A percentile compares a stretch with the other conserved stretches of the same genome.
phyloP scores from a whole-genome alignment of 805 yeast species.

The Brettanomyces naardenensis region DNA sequence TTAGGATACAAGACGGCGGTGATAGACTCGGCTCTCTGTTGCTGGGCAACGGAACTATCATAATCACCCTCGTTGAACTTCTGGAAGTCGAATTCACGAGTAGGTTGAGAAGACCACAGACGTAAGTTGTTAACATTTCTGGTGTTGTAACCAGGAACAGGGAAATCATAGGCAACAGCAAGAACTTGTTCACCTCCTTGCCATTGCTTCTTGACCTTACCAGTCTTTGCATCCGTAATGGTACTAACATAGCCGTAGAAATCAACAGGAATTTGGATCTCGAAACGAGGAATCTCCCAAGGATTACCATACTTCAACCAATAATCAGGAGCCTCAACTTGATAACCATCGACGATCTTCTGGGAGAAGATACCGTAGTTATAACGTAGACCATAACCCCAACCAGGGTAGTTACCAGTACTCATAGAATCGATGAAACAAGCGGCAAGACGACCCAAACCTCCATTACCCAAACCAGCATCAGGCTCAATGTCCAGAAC shows the following conservation, averaged over 20 bases:
- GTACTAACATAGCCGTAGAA: slow-evolving; percentile 78
- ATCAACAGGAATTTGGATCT: slow-evolving; percentile 83
- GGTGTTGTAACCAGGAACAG: slow-evolving; percentile 86
- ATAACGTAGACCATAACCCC: slow-evolving; percentile 95
- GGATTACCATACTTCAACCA: slow-evolving; percentile 88
- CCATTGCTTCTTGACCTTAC: slow-evolving; percentile 61
- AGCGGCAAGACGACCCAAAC: slow-evolving; percentile 89
- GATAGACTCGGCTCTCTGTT: slow-evolving; percentile 85
- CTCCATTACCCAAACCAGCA: slow-evolving; percentile 94
- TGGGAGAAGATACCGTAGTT: slow-evolving; percentile 92
- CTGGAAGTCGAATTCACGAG: slow-evolving; percentile 83
- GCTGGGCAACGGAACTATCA: slow-evolving; percentile 71
- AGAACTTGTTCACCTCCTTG: slow-evolving; percentile 81
- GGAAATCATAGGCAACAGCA: slow-evolving; percentile 88
- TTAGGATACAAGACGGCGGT: slow-evolving; percentile 92
- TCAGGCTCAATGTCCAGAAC: slow-evolving; percentile 82
- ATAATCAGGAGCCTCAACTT: slow-evolving; percentile 90
- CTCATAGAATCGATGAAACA: slow-evolving; percentile 87
- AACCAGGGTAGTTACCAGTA: slow-evolving; percentile 81
- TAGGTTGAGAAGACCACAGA: slow-evolving; percentile 85
- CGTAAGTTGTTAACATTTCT: slow-evolving; percentile 80
- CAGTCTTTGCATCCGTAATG: slow-evolving; percentile 41
- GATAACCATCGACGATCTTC: slow-evolving; percentile 84
- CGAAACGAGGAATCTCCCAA: slow-evolving; percentile 86
- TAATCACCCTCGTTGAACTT: slow-evolving; percentile 92